Percentiles rank a stretch among this genome's conserved stretches.
These are phyloP conservation scores for Sungouiella thailandica DNA, from an alignment of 805 yeast genomes.

Conservation along the genomic window DNA sequence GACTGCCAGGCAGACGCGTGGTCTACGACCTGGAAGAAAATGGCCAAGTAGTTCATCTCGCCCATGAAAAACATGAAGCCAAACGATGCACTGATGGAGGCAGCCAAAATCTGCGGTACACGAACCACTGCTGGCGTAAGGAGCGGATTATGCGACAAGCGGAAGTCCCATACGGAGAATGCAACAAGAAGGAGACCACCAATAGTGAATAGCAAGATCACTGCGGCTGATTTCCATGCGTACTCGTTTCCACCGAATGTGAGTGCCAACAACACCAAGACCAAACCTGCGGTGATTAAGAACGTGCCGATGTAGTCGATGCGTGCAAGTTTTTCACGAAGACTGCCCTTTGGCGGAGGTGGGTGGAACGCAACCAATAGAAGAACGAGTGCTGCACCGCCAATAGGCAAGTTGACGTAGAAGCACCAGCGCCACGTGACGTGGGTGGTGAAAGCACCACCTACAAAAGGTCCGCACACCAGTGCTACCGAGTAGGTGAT, in stretches of 20 bases:
- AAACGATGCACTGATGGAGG: conserved; percentile 32
- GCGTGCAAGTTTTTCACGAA: conserved; percentile 31
- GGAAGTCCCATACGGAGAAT: conserved; percentile 39
- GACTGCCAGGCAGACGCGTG: conserved; percentile 31
- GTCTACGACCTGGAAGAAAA: conserved; percentile 37
- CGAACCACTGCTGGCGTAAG: conserved; percentile 39
- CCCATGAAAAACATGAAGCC: conserved; percentile 39
- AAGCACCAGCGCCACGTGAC: conserved; percentile 78
- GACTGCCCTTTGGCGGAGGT: conserved; percentile 37
- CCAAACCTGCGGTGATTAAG: conserved; percentile 38
- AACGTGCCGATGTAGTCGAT: conserved; percentile 50
- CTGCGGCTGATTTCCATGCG: conserved; percentile 54
- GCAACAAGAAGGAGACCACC: conserved; percentile 35
- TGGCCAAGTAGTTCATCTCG: conserved; percentile 27
- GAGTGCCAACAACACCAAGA: conserved; percentile 43
- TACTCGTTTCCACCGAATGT: conserved; percentile 51
- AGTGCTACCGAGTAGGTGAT: conserved; percentile 46
- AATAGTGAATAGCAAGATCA: conserved; percentile 43
- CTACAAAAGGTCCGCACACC: conserved; percentile 59
- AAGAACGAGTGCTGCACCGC: conserved; percentile 43
- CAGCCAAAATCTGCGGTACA: conserved; percentile 31
- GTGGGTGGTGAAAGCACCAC: conserved; percentile 58
- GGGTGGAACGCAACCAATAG: conserved; percentile 43
- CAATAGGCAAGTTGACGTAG: conserved; percentile 63
- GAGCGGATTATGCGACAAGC: conserved; percentile 41